phyloP scores from a whole-genome alignment of 1,139 yeast species.

The Taiozyma sp. region DNA sequence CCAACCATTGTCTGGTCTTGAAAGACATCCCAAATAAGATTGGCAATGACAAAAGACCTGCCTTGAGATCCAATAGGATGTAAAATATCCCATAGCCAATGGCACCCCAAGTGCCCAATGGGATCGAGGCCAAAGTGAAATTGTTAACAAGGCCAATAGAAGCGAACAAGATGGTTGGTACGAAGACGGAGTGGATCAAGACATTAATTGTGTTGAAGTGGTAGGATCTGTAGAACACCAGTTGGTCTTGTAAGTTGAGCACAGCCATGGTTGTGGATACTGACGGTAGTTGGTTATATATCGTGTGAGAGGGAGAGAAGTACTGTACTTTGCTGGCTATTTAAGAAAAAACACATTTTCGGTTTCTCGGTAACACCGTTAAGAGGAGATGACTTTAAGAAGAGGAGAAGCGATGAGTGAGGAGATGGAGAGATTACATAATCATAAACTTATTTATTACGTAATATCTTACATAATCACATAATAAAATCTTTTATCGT shows the following conservation, averaged over 20 bases:
- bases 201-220: slow-evolving; percentile 72
- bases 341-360: too few relatives aligned
- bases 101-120: slow-evolving; percentile 23
- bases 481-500: too few relatives aligned
- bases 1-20: slow-evolving; percentile 5
- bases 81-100: slow-evolving; percentile 41
- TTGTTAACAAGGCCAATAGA: slow-evolving; percentile 35
- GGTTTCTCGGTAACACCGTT: not conserved
- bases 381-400: not conserved
- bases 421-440: too few relatives aligned
- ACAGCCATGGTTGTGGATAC: slow-evolving; percentile 4
- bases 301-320: too few relatives aligned
- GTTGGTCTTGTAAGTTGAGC: slow-evolving; percentile 57
- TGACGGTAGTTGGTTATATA: too few relatives aligned
- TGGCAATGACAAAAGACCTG: slow-evolving; percentile 38
- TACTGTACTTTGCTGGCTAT: too few relatives aligned
- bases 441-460: too few relatives aligned
- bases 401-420: not conserved
- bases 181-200: slow-evolving; percentile 69
- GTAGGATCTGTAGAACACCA: slow-evolving; percentile 79
- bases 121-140: not conserved
- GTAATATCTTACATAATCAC: too few relatives aligned
- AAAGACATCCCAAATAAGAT: slow-evolving; percentile 26
- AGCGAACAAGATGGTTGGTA: slow-evolving; percentile 69
- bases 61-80: slow-evolving; percentile 33